Evolutionary conservation across 441 rosid species (phyloP), one percentile per base, ranked within the genome.

Genomic region (Macaranga tanarius): DNA sequence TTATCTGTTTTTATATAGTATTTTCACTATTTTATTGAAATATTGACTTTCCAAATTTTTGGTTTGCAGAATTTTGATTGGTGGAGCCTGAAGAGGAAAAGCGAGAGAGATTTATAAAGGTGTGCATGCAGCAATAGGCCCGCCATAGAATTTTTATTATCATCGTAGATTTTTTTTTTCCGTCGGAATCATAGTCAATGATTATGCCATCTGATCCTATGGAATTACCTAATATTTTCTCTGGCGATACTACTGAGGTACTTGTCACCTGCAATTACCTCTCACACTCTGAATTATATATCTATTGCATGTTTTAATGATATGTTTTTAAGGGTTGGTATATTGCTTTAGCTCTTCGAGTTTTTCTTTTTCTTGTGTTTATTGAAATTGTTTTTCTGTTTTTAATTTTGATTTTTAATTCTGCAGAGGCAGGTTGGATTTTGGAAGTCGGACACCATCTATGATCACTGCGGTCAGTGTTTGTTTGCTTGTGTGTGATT

Each of bases 381-480:
- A 3, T 34, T 34, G 38, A 28, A 56, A 57, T 73, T 3, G 57
- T 26, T 2, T 8, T 28, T 5, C 6, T n/a, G n/a, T 3, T 61
- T 57, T n/a, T n/a, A n/a, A n/a, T n/a, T 57, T 67, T 69, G 31
- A 31, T 74, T 67, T 67, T 19, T 65, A 40, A 65, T 62, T 25
- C 15, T 84, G 75, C 86, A 81, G 86, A 78, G 85, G 75, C 85
- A 82, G 76, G 79, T 85, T 28, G 81, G 88, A 26, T 84, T 84
- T 75, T 83, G 86, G 88, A 86, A 78, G 77, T 74, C 83, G 16
- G 84, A 84, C 56, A 48, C 76, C 48, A 31, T 75, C 72, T 77
- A 72, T 62, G 85, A 76, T 77, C 84, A 69, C 48, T 73, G 71
- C 57, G 86, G 88, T 85, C 59, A 82, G 92, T 85, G 55, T 65